phyloP scores from a whole-genome alignment of 306 rosid species.

The Trifolium subterraneum region DNA sequence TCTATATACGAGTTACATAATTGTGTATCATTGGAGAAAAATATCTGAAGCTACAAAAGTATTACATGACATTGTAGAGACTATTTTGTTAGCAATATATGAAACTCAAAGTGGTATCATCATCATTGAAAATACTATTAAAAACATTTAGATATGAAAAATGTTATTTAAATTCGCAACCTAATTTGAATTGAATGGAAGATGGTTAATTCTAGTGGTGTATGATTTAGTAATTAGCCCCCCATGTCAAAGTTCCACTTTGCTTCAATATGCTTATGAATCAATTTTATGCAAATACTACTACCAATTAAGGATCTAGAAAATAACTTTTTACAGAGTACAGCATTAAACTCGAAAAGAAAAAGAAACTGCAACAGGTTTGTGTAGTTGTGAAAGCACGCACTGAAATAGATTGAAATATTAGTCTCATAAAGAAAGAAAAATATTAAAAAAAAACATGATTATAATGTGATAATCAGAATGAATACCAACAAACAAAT shows the following conservation, averaged over 20 bases:
- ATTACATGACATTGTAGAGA: too few relatives aligned
- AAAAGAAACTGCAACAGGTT: background rate
- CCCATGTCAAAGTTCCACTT: background rate
- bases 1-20: too few relatives aligned
- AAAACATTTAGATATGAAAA: too few relatives aligned
- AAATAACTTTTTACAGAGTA: background rate
- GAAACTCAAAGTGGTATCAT: too few relatives aligned
- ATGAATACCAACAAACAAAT: background rate
- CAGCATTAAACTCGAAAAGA: background rate
- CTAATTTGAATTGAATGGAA: background rate
- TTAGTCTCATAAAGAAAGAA: background rate
- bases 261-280: background rate
- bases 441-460: background rate
- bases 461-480: conserved; percentile 3
- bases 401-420: background rate
- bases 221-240: background rate
- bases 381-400: background rate
- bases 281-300: background rate
- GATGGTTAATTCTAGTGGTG: background rate
- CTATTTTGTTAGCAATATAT: too few relatives aligned
- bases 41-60: too few relatives aligned
- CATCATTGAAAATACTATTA: too few relatives aligned
- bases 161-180: background rate
- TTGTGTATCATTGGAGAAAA: too few relatives aligned
- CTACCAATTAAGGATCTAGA: background rate